phyloP scores from a whole-genome alignment of 2,329 filamentous ascomycete genomes.

The Nothomitra cinnamomea region DNA sequence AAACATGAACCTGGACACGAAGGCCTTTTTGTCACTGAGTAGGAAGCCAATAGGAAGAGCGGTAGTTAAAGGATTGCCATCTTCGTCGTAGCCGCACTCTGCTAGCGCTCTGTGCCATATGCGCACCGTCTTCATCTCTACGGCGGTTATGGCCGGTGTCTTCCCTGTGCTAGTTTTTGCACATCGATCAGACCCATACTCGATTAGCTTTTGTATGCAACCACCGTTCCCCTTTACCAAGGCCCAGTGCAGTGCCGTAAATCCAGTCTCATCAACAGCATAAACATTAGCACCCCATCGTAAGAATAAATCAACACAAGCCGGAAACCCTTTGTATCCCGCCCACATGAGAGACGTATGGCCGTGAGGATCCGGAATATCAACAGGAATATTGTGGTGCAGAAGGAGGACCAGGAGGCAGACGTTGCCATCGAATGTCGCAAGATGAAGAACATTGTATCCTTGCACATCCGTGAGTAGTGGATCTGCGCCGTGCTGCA shows the following conservation, averaged over 20 bases:
- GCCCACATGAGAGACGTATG: slow-evolving; percentile 98
- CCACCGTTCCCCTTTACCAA: slow-evolving; percentile 80
- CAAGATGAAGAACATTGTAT: slow-evolving; percentile 94
- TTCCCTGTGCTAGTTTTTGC: slow-evolving; percentile 81
- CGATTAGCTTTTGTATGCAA: slow-evolving; percentile 84
- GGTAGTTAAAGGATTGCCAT: slow-evolving; percentile 52
- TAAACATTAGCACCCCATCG: slow-evolving; percentile 93
- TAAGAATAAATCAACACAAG: slow-evolving; percentile 80
- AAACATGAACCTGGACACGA: slow-evolving; percentile 77
- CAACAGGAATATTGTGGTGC: slow-evolving; percentile 89
- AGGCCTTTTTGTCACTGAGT: slow-evolving; percentile 57
- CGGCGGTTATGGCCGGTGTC: slow-evolving; percentile 68
- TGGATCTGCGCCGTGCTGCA: slow-evolving; percentile 82
- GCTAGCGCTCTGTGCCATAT: slow-evolving; percentile 71
- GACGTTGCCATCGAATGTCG: slow-evolving; percentile 92
- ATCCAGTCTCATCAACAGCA: slow-evolving; percentile 76
- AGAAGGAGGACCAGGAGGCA: slow-evolving; percentile 76
- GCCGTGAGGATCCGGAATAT: slow-evolving; percentile 73
- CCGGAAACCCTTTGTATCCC: slow-evolving; percentile 89
- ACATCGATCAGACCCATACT: slow-evolving; percentile 90
- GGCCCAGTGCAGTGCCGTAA: slow-evolving; percentile 92
- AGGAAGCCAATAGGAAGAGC: slow-evolving; percentile 60
- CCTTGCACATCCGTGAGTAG: slow-evolving; percentile 85
- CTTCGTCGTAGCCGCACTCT: slow-evolving; percentile 68
- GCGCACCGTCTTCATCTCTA: slow-evolving; percentile 71